Percentiles rank a stretch among this genome's conserved stretches.
Evolutionary conservation across 2,329 filamentous ascomycete species (phyloP).

Genomic region (Aspergillus versicolor): DNA sequence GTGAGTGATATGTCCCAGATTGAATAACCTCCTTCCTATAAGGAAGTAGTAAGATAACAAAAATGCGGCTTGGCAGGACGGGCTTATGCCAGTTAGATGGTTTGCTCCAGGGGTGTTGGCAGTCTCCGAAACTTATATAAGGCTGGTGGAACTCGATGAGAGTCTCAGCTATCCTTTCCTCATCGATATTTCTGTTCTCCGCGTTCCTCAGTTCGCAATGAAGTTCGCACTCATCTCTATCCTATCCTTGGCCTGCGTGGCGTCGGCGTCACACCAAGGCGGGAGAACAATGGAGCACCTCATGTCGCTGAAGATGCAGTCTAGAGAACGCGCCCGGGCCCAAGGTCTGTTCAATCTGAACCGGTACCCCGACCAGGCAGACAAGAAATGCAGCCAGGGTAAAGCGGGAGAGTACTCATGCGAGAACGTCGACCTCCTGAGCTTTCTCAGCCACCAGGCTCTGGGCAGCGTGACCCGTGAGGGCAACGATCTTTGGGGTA

Average conservation of each 20-base stretch:
- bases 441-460: slow-evolving; percentile 20
- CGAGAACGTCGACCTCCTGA: slow-evolving; percentile 16
- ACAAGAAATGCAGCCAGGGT: slow-evolving; percentile 12
- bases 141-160: neutral
- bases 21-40: slow-evolving; percentile 6
- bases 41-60: neutral
- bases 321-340: slow-evolving; percentile 12
- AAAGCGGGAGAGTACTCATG: slow-evolving; percentile 21
- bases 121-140: neutral
- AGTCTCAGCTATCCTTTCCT: neutral
- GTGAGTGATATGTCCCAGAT: neutral
- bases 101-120: neutral
- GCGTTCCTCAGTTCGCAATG: slow-evolving; percentile 5
- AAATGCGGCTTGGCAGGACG: neutral
- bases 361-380: slow-evolving; percentile 12
- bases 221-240: slow-evolving; percentile 14
- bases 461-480: slow-evolving; percentile 20
- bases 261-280: slow-evolving; percentile 11
- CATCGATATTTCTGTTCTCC: neutral
- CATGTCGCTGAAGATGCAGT: slow-evolving; percentile 16
- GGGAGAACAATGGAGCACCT: slow-evolving; percentile 15
- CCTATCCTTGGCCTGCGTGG: slow-evolving; percentile 9
- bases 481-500: slow-evolving; percentile 22
- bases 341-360: slow-evolving; percentile 16
- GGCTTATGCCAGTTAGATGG: neutral